phyloP scores from a whole-genome alignment of 2,329 filamentous ascomycete species.

The Epichloe glyceriae region DNA sequence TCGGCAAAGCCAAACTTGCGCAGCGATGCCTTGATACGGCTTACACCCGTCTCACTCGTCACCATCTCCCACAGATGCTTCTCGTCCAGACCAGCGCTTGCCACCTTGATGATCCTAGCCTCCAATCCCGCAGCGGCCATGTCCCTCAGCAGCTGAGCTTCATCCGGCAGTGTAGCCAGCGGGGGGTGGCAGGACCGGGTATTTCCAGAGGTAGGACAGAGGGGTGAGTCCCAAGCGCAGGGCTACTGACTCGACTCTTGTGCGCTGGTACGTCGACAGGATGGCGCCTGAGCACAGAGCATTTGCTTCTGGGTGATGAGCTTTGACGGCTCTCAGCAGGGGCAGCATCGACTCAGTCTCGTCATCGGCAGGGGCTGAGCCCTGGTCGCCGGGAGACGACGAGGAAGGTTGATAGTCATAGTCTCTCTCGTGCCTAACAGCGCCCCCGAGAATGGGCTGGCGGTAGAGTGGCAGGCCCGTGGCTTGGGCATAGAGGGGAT shows the following conservation, averaged over 20 bases:
- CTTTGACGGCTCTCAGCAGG: constrained; percentile 55
- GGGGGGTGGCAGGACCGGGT: constrained; percentile 54
- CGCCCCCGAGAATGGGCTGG: constrained; percentile 57
- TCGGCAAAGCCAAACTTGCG: constrained; percentile 52
- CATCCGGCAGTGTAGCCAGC: constrained; percentile 20
- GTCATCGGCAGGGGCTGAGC: constrained; percentile 33
- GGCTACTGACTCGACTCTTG: constrained; percentile 85
- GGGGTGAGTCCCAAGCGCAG: constrained; percentile 70
- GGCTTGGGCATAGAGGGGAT: constrained; percentile 70
- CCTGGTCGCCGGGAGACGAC: not conserved
- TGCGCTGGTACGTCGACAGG: constrained; percentile 88
- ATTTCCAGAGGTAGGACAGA: constrained; percentile 87
- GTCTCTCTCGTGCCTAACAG: constrained; percentile 57
- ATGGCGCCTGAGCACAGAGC: constrained; percentile 87
- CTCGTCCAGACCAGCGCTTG: constrained; percentile 77
- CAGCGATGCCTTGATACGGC: constrained; percentile 39
- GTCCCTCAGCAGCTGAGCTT: constrained; percentile 56
- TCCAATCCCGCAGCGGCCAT: constrained; percentile 71
- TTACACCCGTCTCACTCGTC: constrained; percentile 38
- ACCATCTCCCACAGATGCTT: constrained; percentile 71
- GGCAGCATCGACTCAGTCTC: constrained; percentile 82
- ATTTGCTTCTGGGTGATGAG: constrained; percentile 64
- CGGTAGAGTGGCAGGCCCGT: constrained; percentile 77
- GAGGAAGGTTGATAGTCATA: constrained; percentile 35
- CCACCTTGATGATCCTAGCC: constrained; percentile 89